Conservation (phyloP, 495 filamentous ascomycete genomes). For the Hypomontagnella monticulosa region DNA sequence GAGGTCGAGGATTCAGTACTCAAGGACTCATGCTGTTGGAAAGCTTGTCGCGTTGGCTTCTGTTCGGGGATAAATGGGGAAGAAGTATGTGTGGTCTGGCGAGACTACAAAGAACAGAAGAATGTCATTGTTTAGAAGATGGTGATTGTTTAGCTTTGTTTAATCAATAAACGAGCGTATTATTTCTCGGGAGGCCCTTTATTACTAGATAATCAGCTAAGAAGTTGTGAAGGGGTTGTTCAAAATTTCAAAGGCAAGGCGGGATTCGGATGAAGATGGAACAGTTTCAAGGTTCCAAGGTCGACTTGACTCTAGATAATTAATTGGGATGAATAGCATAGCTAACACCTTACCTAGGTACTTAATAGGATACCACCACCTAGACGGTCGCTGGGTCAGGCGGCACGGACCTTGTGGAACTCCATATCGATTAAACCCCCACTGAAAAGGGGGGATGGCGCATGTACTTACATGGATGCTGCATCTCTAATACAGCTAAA, state of each 20-base stretch:
- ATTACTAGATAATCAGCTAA: constrained; percentile 7
- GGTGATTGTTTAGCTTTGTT: constrained; percentile 17
- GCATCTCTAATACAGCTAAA: constrained; percentile 25
- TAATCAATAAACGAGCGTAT: constrained; percentile 17
- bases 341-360: constrained; percentile 7
- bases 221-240: constrained; percentile 19
- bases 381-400: constrained; percentile 6
- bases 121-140: constrained; percentile 30
- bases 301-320: neutral
- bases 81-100: constrained; percentile 22
- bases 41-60: neutral
- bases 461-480: constrained; percentile 12
- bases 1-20: constrained; percentile 3
- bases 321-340: neutral
- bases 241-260: constrained; percentile 22
- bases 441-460: constrained; percentile 25
- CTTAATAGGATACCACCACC: neutral
- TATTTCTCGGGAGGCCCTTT: constrained; percentile 9
- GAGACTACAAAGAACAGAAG: constrained; percentile 6
- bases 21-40: constrained; percentile 15
- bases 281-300: no score
- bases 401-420: constrained; percentile 19
- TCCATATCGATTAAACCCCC: constrained; percentile 26
- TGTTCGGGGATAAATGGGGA: neutral
- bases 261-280: neutral